These are phyloP conservation scores for Maudiozyma bulderi DNA, from an alignment of 805 yeast genomes.

Conservation along the genomic window DNA sequence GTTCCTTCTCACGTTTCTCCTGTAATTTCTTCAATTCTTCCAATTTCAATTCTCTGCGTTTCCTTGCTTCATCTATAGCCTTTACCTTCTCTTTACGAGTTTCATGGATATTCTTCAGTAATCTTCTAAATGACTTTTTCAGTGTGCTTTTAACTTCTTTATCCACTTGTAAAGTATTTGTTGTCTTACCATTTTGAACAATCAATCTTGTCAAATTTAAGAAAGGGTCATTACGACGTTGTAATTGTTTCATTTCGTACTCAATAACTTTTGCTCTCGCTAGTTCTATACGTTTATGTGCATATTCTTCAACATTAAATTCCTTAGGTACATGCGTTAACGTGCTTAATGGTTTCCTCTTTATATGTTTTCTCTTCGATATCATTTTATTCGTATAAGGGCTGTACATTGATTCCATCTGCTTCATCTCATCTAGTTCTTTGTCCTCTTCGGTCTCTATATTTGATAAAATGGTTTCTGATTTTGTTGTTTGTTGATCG, in stretches of 20 bases:
- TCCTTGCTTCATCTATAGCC: conserved; percentile 26
- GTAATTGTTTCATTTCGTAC: conserved; percentile 17
- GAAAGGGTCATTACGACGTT: conserved; percentile 21
- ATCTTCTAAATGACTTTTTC: conserved; percentile 11
- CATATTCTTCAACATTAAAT: conserved; percentile 52
- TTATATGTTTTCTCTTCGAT: background rate
- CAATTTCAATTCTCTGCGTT: conserved; percentile 26
- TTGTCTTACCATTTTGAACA: background rate
- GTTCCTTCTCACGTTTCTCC: conserved; percentile 23
- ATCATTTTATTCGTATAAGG: background rate
- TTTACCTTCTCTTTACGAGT: conserved; percentile 13
- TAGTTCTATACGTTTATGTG: conserved; percentile 36
- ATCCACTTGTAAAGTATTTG: conserved; percentile 1
- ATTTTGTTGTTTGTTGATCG: background rate
- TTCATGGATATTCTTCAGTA: conserved; percentile 11
- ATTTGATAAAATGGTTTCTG: background rate
- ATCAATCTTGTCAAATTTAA: conserved; percentile 12
- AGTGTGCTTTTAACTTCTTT: conserved; percentile 7
- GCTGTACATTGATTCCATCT: background rate
- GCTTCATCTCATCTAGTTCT: background rate
- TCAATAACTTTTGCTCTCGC: conserved; percentile 28
- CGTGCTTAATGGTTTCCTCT: background rate
- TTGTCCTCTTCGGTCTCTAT: background rate
- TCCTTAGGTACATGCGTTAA: conserved; percentile 10
- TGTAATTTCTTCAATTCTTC: conserved; percentile 27